A percentile compares a stretch with the other conserved stretches of the same genome.
These are phyloP conservation scores for Fusarium redolens DNA, from an alignment of 2,329 filamentous ascomycete genomes.

Conservation along the genomic window DNA sequence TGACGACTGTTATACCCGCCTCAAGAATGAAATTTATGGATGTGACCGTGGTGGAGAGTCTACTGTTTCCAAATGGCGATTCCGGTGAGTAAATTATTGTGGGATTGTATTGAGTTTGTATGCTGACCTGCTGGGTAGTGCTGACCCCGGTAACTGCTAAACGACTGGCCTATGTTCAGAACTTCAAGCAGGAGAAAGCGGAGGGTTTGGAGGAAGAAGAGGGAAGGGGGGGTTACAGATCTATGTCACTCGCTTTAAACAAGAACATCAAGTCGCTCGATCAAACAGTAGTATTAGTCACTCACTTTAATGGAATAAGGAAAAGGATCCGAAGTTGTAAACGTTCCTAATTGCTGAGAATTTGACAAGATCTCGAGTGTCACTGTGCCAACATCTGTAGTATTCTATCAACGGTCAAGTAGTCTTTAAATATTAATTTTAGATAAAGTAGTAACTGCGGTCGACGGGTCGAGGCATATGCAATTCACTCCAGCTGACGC, in stretches of 20 bases:
- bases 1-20: neutral
- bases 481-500: too few relatives aligned
- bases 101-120: neutral
- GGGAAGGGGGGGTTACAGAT: accelerated
- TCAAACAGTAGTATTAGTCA: neutral
- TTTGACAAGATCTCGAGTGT: too few relatives aligned
- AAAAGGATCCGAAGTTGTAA: too few relatives aligned
- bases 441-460: too few relatives aligned
- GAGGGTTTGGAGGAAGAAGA: accelerated
- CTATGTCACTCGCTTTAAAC: neutral
- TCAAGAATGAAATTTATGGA: neutral
- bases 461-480: too few relatives aligned
- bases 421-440: too few relatives aligned
- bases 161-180: neutral
- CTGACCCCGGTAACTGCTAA: neutral
- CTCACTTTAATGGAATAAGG: neutral
- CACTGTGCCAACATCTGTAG: too few relatives aligned
- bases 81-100: neutral
- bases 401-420: too few relatives aligned
- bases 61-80: neutral
- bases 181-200: neutral
- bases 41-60: neutral
- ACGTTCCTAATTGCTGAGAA: too few relatives aligned
- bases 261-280: neutral
- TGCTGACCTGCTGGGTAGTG: neutral